phyloP scores from a whole-genome alignment of 352 stramenopile species.

The Plasmopara viticola region DNA sequence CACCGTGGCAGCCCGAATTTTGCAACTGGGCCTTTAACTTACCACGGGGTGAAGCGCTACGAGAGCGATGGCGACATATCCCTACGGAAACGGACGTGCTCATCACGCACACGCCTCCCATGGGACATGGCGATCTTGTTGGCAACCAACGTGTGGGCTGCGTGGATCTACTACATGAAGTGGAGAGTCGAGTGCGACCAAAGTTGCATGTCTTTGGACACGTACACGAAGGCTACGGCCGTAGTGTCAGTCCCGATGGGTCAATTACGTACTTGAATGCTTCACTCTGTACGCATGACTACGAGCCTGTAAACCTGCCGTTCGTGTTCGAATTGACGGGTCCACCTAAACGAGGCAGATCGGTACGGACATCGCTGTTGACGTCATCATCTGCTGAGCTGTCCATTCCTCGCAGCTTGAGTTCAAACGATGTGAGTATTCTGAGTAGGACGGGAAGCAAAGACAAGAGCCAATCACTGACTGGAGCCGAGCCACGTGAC shows the following conservation, averaged over 20 bases:
- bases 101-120: conserved; percentile 82
- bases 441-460: conserved; percentile 16
- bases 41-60: conserved; percentile 36
- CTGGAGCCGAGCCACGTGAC: conserved; percentile 15
- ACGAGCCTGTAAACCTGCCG: conserved; percentile 59
- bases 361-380: conserved; percentile 5
- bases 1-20: conserved; percentile 78
- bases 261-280: conserved; percentile 85
- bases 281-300: conserved; percentile 68
- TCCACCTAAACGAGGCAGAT: conserved; percentile 23
- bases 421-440: conserved; percentile 21
- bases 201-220: conserved; percentile 87
- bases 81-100: conserved; percentile 76
- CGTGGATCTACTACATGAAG: conserved; percentile 58
- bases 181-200: conserved; percentile 61
- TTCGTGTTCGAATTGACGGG: conserved; percentile 52
- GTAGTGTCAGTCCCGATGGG: conserved; percentile 51
- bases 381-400: background rate
- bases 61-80: conserved; percentile 43
- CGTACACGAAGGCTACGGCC: conserved; percentile 85
- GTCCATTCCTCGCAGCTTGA: conserved; percentile 20
- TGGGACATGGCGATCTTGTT: conserved; percentile 68
- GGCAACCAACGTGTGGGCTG: conserved; percentile 57
- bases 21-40: conserved; percentile 82
- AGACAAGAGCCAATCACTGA: conserved; percentile 6